A percentile compares a stretch with the other conserved stretches of the same genome.
These are phyloP conservation scores for Lentinula novae-zelandiae DNA, from an alignment of 1,284 basidiomycete species.

Conservation along the genomic window DNA sequence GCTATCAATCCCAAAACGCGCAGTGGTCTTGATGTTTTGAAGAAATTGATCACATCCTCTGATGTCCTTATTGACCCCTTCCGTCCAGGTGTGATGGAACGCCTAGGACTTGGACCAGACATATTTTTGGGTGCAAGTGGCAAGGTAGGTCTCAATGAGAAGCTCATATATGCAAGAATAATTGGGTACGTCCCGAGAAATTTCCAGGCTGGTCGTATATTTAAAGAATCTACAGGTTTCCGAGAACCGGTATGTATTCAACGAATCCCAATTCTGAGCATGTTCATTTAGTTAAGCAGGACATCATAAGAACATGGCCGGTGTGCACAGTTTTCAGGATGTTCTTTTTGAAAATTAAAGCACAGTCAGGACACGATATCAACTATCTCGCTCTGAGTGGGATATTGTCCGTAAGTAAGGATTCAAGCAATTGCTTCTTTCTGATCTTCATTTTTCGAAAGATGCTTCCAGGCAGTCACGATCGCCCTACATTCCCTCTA, in stretches of 20 bases:
- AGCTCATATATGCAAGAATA: slow-evolving; percentile 62
- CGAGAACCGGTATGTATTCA: slow-evolving; percentile 44
- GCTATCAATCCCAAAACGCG: slow-evolving; percentile 61
- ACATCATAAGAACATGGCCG: slow-evolving; percentile 65
- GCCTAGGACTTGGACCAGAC: slow-evolving; percentile 73
- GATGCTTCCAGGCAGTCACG: slow-evolving; percentile 65
- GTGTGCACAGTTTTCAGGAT: slow-evolving; percentile 30
- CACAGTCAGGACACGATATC: slow-evolving; percentile 67
- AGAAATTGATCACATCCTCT: slow-evolving; percentile 57
- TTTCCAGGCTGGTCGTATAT: not conserved
- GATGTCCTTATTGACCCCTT: slow-evolving; percentile 85
- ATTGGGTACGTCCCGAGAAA: slow-evolving; percentile 46
- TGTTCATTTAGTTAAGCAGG: slow-evolving; percentile 35
- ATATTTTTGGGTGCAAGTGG: slow-evolving; percentile 53
- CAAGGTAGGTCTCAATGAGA: slow-evolving; percentile 50
- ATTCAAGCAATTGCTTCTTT: not conserved
- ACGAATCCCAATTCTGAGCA: not conserved
- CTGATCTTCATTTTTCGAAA: slow-evolving; percentile 21
- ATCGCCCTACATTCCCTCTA: slow-evolving; percentile 69
- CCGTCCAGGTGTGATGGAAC: slow-evolving; percentile 79
- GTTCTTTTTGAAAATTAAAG: slow-evolving; percentile 1
- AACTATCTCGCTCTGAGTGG: slow-evolving; percentile 86
- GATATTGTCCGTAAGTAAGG: slow-evolving; percentile 57
- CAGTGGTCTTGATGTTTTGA: slow-evolving; percentile 56
- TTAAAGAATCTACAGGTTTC: slow-evolving; percentile 39